phyloP scores from a whole-genome alignment of 495 filamentous ascomycete species.

The Penicillium alfredii region DNA sequence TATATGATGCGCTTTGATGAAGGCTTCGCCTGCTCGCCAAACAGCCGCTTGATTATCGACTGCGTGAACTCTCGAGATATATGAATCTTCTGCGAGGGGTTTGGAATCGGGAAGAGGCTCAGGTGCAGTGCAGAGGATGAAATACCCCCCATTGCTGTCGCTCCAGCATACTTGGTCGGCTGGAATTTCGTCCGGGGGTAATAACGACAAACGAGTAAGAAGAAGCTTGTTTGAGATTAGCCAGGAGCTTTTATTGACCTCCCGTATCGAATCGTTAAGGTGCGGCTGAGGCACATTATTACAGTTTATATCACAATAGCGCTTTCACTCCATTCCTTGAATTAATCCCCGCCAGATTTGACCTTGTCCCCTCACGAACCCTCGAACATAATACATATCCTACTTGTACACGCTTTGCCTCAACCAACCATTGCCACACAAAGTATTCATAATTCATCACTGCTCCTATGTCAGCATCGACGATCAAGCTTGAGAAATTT shows the following conservation, averaged over 20 bases:
- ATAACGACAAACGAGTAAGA: constrained; percentile 8
- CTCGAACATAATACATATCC: too few relatives aligned
- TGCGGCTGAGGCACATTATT: constrained; percentile 7
- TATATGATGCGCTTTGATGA: constrained; percentile 9
- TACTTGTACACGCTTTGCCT: too few relatives aligned
- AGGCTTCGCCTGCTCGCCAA: constrained; percentile 8
- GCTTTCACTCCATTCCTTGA: too few relatives aligned
- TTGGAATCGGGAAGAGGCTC: constrained; percentile 10
- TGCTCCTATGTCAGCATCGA: too few relatives aligned
- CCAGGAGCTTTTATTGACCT: constrained; percentile 11
- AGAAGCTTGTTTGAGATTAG: constrained; percentile 10
- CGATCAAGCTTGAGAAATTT: too few relatives aligned
- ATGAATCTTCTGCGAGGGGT: constrained; percentile 5
- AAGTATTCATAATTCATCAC: too few relatives aligned
- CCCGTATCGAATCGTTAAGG: constrained; percentile 12
- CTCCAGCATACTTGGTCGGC: constrained; percentile 9
- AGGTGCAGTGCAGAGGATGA: constrained; percentile 8
- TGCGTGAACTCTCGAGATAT: constrained; percentile 8
- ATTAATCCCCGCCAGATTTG: too few relatives aligned
- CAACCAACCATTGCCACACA: too few relatives aligned
- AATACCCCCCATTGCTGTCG: constrained; percentile 12
- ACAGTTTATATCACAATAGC: too few relatives aligned
- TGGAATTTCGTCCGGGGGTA: constrained; percentile 6
- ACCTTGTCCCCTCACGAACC: too few relatives aligned
- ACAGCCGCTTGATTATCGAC: constrained; percentile 13